Conservation (phyloP, 208 protist genomes). For the Sergeia podlipaevii region DNA sequence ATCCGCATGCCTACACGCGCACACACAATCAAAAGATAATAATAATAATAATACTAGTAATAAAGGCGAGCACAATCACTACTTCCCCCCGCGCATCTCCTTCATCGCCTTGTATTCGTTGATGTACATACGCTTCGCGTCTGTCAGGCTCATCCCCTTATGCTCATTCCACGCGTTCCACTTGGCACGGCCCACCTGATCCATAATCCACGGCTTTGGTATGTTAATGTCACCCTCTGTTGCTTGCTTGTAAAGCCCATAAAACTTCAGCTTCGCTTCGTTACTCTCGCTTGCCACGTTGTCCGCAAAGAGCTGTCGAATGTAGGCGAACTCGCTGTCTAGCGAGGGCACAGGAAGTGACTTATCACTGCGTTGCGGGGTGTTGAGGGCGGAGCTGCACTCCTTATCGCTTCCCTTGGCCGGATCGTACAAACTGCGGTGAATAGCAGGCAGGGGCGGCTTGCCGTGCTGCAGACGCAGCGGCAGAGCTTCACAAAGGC, state of each 20-base stretch:
- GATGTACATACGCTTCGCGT: constrained; percentile 86
- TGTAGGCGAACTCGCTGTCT: constrained; percentile 50
- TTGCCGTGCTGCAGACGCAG: constrained; percentile 46
- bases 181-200: constrained; percentile 79
- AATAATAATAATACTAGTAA: not conserved
- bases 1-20: constrained; percentile 2
- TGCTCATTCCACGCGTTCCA: constrained; percentile 90
- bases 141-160: constrained; percentile 74
- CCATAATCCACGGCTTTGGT: constrained; percentile 70
- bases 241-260: constrained; percentile 87
- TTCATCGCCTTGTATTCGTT: constrained; percentile 51
- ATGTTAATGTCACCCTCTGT: constrained; percentile 78
- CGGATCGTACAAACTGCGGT: constrained; percentile 22
- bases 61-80: not conserved
- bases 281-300: constrained; percentile 38
- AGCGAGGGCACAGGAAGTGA: constrained; percentile 10
- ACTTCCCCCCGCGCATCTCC: constrained; percentile 6
- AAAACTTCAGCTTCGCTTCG: constrained; percentile 83
- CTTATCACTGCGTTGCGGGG: not conserved
- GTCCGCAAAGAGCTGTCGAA: constrained; percentile 45
- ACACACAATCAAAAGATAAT: constrained; percentile 6
- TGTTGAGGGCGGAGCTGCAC: too few species aligned
- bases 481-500: constrained; percentile 29
- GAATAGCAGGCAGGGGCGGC: constrained; percentile 41
- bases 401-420: constrained; percentile 3